A percentile compares a stretch with the other conserved stretches of the same genome.
These are phyloP conservation scores for Exophiala xenobiotica DNA, from an alignment of 2,329 filamentous ascomycete genomes.

Conservation along the genomic window DNA sequence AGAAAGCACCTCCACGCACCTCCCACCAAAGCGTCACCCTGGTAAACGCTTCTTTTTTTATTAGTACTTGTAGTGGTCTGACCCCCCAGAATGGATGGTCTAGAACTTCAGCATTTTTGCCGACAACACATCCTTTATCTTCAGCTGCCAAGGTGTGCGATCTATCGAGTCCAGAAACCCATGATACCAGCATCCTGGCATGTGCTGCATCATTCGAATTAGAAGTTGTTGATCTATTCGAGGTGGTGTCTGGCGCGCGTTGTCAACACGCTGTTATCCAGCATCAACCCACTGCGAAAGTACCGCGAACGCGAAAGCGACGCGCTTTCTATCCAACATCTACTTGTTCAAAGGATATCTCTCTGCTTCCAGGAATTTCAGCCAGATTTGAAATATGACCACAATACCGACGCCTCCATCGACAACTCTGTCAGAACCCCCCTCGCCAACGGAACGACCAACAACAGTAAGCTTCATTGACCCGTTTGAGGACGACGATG, in stretches of 20 bases:
- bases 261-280: no score
- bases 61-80: background rate
- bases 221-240: no score
- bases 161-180: no score
- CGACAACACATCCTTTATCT: background rate
- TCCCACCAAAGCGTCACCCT: background rate
- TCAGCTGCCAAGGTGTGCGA: background rate
- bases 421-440: slow-evolving; percentile 25
- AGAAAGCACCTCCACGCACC: no score
- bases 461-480: slow-evolving; percentile 4
- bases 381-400: slow-evolving; percentile 21
- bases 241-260: no score
- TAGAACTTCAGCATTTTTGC: background rate
- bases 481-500: slow-evolving; percentile 4
- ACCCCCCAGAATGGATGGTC: background rate
- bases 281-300: no score
- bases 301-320: no score
- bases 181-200: no score
- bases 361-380: no score
- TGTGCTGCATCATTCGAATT: no score
- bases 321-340: no score
- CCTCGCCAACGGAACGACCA: slow-evolving; percentile 27
- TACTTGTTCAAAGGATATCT: no score
- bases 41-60: background rate
- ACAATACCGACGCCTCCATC: slow-evolving; percentile 25